Base-by-base conservation (phyloP, 2,329 filamentous ascomycete species). In the Ascosphaera apis region DNA sequence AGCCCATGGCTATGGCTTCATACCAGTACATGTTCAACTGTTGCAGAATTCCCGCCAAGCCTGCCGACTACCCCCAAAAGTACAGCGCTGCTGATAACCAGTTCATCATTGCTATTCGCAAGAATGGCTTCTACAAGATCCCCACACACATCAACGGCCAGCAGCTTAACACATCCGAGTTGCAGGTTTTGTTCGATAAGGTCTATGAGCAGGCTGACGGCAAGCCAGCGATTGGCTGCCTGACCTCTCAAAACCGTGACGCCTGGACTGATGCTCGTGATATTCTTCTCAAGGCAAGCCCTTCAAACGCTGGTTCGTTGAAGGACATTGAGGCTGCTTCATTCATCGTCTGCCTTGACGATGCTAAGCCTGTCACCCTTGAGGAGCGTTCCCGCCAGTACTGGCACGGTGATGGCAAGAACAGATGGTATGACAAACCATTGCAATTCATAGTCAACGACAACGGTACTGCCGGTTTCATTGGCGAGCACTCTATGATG, bases 401-500 rank as follows among this genome's bases (percentile, higher is more conserved):
- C 69, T 98, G 88, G 91, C 86, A 95, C 60, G 88, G 88, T 37
- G 86, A 98, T 50, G 88, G 88, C 39, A 65, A 71, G 46, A 98
- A 98, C 65, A 73, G 88, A 45, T 98, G 84, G 84, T 95, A 75
- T 52, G 88, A 98, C 67, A 98, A 98, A 67, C 88, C 88, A 4
- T 63, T 92, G 37, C 86, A 98, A 59, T 95, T 98, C 62, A 91
- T 98, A 53, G 56, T 98, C 61, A 93, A 92, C 57, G 84, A 98
- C 54, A 98, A 98, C 55, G 88, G 88, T 47, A 91, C 88, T 5
- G 79, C 88, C 2, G 88, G 88, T 41, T 98, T 98, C 67, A 86
- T 83, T 67, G 88, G 88, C 50, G 88, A 98, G 61, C 88, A 98
- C 67, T 91, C 80, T 48, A 95, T 98, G 88, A 98, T 98, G 91